Evolutionary conservation across 441 rosid species (phyloP).

Genomic region (Biscutella laevigata): DNA sequence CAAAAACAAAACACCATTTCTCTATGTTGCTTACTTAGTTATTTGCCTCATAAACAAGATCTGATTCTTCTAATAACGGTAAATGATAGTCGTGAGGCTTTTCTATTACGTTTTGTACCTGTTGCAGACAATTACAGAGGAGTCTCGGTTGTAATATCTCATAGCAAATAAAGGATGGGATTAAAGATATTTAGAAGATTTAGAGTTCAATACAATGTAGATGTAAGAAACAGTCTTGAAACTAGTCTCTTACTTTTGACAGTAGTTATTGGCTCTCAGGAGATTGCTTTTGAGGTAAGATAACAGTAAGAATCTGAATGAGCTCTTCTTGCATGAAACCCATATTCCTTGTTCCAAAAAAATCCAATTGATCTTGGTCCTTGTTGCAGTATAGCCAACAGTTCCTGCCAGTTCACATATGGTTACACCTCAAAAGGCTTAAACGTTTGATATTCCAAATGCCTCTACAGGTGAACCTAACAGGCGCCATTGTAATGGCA

Average conservation of each 20-base stretch:
- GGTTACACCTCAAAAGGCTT: background rate
- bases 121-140: slow-evolving; percentile 19
- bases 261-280: slow-evolving; percentile 93
- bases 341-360: slow-evolving; percentile 89
- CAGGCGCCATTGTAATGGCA: background rate
- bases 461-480: background rate
- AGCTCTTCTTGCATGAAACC: slow-evolving; percentile 94
- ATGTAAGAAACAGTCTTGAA: background rate
- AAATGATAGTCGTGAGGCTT: slow-evolving; percentile 92
- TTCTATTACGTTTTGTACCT: slow-evolving; percentile 94
- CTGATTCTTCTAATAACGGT: slow-evolving; percentile 79
- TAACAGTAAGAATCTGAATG: slow-evolving; percentile 86
- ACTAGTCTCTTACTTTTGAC: slow-evolving; percentile 46
- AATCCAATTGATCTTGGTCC: slow-evolving; percentile 87
- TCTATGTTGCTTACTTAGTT: background rate
- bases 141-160: too few species aligned
- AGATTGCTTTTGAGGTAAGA: slow-evolving; percentile 90
- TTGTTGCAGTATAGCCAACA: slow-evolving; percentile 87
- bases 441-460: background rate
- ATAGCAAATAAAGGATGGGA: background rate
- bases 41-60: too few species aligned
- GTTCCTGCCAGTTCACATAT: slow-evolving; percentile 40
- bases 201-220: background rate
- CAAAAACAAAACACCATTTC: background rate
- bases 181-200: background rate